Conservation (phyloP, 345 rosid genomes). For the Bretschneidera sinensis region DNA sequence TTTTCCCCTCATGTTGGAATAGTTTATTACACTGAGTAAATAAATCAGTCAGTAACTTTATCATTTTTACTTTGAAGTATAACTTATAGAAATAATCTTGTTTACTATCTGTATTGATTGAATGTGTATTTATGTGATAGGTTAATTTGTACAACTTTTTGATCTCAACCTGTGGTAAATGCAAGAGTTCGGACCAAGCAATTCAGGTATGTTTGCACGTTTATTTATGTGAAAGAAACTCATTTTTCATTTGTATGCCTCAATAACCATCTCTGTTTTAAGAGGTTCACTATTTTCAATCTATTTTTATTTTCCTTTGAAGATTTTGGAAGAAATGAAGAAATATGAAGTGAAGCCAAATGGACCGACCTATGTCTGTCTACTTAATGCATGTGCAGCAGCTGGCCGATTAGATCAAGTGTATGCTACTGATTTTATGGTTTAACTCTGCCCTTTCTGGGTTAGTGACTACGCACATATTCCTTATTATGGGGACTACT, state of each 20-base stretch:
- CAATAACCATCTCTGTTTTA: slow-evolving; percentile 1
- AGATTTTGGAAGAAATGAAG: slow-evolving; percentile 96
- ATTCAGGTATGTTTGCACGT: slow-evolving; percentile 40
- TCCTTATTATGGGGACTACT: background rate
- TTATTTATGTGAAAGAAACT: slow-evolving; percentile 6
- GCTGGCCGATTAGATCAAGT: slow-evolving; percentile 80
- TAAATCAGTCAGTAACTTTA: background rate
- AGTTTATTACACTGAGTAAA: too few species aligned
- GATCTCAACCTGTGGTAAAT: slow-evolving; percentile 86
- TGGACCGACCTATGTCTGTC: slow-evolving; percentile 78
- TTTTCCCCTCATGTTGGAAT: background rate
- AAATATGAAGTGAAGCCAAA: slow-evolving; percentile 82
- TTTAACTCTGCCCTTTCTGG: slow-evolving; percentile 1
- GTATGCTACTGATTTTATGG: slow-evolving; percentile 50
- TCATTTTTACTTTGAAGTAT: too few species aligned
- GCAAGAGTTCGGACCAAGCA: slow-evolving; percentile 71
- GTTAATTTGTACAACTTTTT: slow-evolving; percentile 74
- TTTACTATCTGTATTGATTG: slow-evolving; percentile 1
- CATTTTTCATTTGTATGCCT: background rate
- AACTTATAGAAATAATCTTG: background rate
- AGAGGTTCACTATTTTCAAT: background rate
- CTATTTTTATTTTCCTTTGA: slow-evolving; percentile 13
- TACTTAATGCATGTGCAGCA: slow-evolving; percentile 87
- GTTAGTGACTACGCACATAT: slow-evolving; percentile 8
- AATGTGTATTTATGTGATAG: slow-evolving; percentile 29